Conservation (phyloP, 331 rosid species). For the Quercus phellos region DNA sequence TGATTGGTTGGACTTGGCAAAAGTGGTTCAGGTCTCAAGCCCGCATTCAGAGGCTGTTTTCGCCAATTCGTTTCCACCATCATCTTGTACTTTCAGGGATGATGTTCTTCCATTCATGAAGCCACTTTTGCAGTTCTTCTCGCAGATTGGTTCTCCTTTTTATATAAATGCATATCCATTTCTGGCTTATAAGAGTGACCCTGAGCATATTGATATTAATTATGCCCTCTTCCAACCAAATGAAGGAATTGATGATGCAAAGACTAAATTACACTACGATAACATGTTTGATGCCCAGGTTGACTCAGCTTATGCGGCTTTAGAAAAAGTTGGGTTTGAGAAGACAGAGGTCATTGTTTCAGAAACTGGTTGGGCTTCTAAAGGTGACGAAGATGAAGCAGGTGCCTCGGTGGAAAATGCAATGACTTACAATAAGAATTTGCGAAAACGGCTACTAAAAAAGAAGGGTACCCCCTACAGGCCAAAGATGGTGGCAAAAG, state of each 20-base stretch:
- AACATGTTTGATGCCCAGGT: conserved; percentile 83
- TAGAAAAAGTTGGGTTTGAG: conserved; percentile 67
- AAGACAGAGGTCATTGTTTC: conserved; percentile 77
- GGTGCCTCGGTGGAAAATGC: conserved; percentile 63
- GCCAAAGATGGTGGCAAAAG: conserved; percentile 62
- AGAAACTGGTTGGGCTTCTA: conserved; percentile 93
- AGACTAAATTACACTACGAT: conserved; percentile 70
- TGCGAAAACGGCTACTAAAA: conserved; percentile 54
- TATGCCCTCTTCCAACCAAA: conserved; percentile 70
- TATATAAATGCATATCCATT: conserved; percentile 95
- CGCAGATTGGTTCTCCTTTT: conserved; percentile 67
- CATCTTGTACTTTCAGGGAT: conserved; percentile 68
- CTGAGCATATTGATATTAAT: conserved; percentile 67
- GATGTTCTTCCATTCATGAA: conserved; percentile 58
- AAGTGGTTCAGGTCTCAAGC: conserved; percentile 64
- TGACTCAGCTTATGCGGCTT: conserved; percentile 80
- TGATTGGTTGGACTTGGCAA: conserved; percentile 35
- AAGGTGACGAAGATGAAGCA: conserved; percentile 62
- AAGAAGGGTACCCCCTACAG: conserved; percentile 84
- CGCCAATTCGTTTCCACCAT: conserved; percentile 75
- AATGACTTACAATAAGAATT: conserved; percentile 52
- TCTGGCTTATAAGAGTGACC: conserved; percentile 76
- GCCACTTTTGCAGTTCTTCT: conserved; percentile 75
- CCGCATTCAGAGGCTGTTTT: conserved; percentile 96
- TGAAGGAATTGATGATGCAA: conserved; percentile 60